phyloP scores from a whole-genome alignment of 805 yeast genomes.

The Priceomyces castillae region DNA sequence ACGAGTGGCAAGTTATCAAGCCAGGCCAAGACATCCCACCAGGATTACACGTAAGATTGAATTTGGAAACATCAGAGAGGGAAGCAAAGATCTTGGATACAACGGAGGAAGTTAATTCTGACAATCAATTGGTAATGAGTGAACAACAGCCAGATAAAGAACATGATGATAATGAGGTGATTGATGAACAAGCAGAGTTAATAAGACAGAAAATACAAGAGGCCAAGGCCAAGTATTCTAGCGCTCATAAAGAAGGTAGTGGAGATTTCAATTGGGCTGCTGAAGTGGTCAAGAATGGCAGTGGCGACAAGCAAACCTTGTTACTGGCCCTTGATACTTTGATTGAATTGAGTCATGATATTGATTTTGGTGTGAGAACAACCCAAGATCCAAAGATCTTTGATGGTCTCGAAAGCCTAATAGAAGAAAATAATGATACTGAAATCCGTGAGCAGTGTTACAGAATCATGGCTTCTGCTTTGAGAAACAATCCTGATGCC shows the following conservation, averaged over 20 bases:
- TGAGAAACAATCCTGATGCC: slow-evolving; percentile 74
- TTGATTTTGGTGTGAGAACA: slow-evolving; percentile 53
- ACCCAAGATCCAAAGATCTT: slow-evolving; percentile 38
- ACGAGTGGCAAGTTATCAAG: slow-evolving; percentile 65
- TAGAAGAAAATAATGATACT: slow-evolving; percentile 5
- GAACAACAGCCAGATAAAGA: slow-evolving; percentile 7
- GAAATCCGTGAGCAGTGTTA: slow-evolving; percentile 51
- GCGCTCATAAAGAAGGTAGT: slow-evolving; percentile 7
- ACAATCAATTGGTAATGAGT: slow-evolving; percentile 6
- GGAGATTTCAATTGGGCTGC: slow-evolving; percentile 17
- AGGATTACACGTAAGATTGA: slow-evolving; percentile 74
- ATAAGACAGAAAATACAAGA: slow-evolving; percentile 9
- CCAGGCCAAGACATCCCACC: slow-evolving; percentile 77
- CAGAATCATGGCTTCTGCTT: slow-evolving; percentile 60
- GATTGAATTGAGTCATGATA: slow-evolving; percentile 64
- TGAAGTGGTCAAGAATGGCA: slow-evolving; percentile 16
- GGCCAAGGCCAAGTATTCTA: slow-evolving; percentile 3
- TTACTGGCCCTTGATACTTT: slow-evolving; percentile 40
- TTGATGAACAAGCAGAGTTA: slow-evolving; percentile 5
- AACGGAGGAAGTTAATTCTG: slow-evolving; percentile 16
- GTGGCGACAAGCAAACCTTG: slow-evolving; percentile 18
- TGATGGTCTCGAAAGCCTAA: slow-evolving; percentile 25
- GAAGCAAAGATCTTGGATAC: slow-evolving; percentile 62
- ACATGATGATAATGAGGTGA: slow-evolving; percentile 1
- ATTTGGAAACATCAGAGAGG: slow-evolving; percentile 65